Base-by-base conservation (phyloP, 83 land plant genomes). In the Diphasiastrum complanatum region DNA sequence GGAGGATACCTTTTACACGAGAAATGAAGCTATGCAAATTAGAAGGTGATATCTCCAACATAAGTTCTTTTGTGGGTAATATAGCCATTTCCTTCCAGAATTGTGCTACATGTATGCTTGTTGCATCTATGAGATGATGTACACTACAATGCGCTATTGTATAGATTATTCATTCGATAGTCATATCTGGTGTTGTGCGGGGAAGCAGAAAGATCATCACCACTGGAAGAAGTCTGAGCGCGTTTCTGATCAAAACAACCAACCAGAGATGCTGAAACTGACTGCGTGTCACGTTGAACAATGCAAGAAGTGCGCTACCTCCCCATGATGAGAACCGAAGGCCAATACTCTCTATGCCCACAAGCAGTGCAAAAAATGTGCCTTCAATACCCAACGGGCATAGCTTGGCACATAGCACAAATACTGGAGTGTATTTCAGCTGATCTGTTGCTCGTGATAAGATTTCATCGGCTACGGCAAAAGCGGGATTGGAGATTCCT, bases 301-400 rank as follows among this genome's bases (percentile, higher is more conserved):
- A 27, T 37, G 79, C 85, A 31, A 85, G 78, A 5, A 89, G 62
- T 10, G 77, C 10, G 2, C 87, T 86, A 6, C 96, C 96, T 11
- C 48, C 66, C 96, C 96, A 89, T 16, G 85, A 78, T 0, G 87
- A 73, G 3, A 82, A 67, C 30, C 83, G 75, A 3, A 81, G 22
- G 22, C 89, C 93, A 47, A 75, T n/a, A 60, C 82, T 87, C 38
- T 86, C 92, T 11, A 91, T 82, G 0, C 93, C 81, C 97, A 86
- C 87, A 2, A 91, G 82, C 52, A 91, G 47, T 3, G 97, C 95
- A 68, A 91, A 91, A 65, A 91, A 86, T 0, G 97, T 84, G 38
- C 97, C 97, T 72, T 91, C 97, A 10, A 91, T 91, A 27, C 93
- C 93, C 1, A 82, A 46, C 10, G 97, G 97, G 43, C 97, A 91